Evolutionary conservation across 768 basidiomycete genomes (phyloP).

Genomic region (Tremella fuciformis): DNA sequence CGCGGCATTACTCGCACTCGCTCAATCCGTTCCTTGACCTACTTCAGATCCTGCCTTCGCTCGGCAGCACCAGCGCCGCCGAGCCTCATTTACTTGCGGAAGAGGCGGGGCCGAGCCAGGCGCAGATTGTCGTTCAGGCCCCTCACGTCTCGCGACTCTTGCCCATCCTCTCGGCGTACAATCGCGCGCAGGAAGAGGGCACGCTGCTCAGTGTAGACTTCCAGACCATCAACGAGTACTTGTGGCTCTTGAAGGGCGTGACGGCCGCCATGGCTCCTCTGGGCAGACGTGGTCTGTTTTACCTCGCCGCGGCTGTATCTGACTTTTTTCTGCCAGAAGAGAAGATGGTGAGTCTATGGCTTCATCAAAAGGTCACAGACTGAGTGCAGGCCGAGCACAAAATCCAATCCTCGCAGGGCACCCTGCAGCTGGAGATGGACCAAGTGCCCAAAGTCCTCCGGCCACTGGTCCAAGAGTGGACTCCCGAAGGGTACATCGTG

Average conservation of each 20-base stretch:
- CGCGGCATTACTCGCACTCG: conserved; percentile 94
- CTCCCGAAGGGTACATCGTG: conserved; percentile 80
- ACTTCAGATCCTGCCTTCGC: conserved; percentile 61
- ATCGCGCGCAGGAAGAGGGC: conserved; percentile 69
- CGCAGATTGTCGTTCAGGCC: conserved; percentile 63
- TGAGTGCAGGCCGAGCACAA: conserved; percentile 83
- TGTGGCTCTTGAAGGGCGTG: conserved; percentile 81
- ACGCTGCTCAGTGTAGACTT: conserved; percentile 82
- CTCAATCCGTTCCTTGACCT: conserved; percentile 97
- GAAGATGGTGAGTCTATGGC: conserved; percentile 66
- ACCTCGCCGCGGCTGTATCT: conserved; percentile 94
- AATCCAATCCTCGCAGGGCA: conserved; percentile 95
- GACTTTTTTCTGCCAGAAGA: conserved; percentile 95
- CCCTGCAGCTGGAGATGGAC: conserved; percentile 93
- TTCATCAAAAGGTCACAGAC: not conserved
- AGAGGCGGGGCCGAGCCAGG: not conserved
- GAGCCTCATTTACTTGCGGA: not conserved
- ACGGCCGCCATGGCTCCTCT: conserved; percentile 70
- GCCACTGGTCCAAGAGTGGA: conserved; percentile 92
- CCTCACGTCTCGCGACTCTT: conserved; percentile 66
- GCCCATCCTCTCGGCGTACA: conserved; percentile 72
- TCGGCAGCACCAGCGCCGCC: conserved; percentile 12
- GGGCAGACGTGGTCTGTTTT: conserved; percentile 78
- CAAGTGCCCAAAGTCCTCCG: conserved; percentile 95
- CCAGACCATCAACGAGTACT: conserved; percentile 92